Percentiles rank a stretch among this genome's conserved stretches.
phyloP scores from a whole-genome alignment of 176 grass and related monocot genomes.

The Carex parvula region DNA sequence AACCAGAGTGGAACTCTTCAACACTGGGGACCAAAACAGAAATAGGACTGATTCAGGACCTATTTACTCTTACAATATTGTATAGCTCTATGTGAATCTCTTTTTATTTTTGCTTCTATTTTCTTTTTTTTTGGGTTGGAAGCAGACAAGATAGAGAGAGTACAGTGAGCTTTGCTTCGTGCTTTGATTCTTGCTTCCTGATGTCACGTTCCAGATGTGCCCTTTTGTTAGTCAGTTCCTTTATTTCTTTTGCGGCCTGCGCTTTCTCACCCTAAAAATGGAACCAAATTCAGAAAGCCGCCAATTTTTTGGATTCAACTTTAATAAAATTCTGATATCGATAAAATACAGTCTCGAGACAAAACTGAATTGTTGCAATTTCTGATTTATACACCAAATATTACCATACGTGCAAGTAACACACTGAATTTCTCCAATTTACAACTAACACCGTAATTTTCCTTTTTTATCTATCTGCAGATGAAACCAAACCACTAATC shows the following conservation, averaged over 20 bases:
- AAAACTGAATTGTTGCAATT: neutral
- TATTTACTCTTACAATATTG: neutral
- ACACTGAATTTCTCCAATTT: neutral
- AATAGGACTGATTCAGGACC: neutral
- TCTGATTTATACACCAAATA: neutral
- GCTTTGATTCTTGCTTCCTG: slow-evolving; percentile 63
- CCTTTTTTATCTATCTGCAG: neutral
- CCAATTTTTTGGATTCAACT: neutral
- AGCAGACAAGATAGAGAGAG: slow-evolving; percentile 3
- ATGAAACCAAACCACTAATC: neutral
- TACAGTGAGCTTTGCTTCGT: slow-evolving; percentile 40
- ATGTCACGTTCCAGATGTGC: slow-evolving; percentile 76
- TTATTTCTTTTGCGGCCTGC: slow-evolving; percentile 65
- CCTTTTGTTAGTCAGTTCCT: slow-evolving; percentile 67
- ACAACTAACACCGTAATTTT: neutral
- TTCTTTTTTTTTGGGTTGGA: neutral
- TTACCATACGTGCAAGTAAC: neutral
- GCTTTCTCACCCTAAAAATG: slow-evolving; percentile 67
- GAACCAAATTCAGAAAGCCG: neutral
- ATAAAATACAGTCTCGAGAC: neutral
- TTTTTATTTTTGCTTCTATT: neutral
- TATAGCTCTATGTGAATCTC: neutral
- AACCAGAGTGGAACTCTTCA: neutral
- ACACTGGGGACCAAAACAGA: neutral
- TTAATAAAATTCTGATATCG: slow-evolving; percentile 4